A percentile compares a stretch with the other conserved stretches of the same genome.
phyloP scores from a whole-genome alignment of 495 filamentous ascomycete species.

The Parathielavia hyrcaniae region DNA sequence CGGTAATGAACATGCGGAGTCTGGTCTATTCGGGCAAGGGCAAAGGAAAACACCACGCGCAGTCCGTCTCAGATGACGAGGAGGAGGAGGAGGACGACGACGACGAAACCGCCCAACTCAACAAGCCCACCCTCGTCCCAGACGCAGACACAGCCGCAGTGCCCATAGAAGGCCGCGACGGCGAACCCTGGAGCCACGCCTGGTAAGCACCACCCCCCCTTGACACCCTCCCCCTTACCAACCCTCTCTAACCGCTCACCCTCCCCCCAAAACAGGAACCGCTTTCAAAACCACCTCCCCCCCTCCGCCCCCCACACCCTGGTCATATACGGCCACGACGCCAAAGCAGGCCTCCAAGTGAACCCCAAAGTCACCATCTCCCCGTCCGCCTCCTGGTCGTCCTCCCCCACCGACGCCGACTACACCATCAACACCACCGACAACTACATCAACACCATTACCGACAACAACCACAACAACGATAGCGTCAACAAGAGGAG shows the following conservation, averaged over 20 bases:
- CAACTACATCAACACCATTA: too few species aligned
- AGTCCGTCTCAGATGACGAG: too few species aligned
- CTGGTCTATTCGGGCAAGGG: constrained; percentile 38
- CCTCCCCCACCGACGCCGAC: background rate
- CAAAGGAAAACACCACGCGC: background rate
- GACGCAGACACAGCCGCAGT: constrained; percentile 40
- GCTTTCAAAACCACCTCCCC: constrained; percentile 28
- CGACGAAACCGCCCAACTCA: background rate
- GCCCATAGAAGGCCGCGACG: constrained; percentile 52
- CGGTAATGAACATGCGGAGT: constrained; percentile 87
- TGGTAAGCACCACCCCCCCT: constrained; percentile 21
- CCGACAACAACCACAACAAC: background rate
- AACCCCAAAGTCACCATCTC: constrained; percentile 32
- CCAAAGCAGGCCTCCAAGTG: constrained; percentile 57
- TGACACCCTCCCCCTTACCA: background rate
- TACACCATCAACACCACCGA: background rate
- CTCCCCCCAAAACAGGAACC: constrained; percentile 23
- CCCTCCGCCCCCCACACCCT: background rate
- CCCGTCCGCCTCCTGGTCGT: constrained; percentile 8
- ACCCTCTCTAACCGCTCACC: background rate
- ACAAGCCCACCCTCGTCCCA: background rate
- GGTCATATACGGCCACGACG: constrained; percentile 79
- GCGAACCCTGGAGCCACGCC: constrained; percentile 63
- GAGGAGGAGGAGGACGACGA: background rate
- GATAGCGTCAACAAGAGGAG: background rate